Conservation (phyloP, 495 filamentous ascomycete genomes). For the Hyaloscypha finlandica region DNA sequence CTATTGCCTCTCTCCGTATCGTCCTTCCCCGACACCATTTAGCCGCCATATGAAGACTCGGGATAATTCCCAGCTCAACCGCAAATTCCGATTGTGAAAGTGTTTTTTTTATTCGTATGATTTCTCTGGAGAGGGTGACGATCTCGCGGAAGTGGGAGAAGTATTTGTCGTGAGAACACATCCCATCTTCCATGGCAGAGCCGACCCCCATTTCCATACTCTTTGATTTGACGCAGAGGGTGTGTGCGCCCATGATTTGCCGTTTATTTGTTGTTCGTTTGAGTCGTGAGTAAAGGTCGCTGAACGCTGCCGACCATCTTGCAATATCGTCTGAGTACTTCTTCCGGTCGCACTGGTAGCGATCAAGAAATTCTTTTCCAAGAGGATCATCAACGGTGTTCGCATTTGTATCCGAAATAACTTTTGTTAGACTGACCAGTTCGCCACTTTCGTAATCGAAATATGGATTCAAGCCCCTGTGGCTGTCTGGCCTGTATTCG, state of each 20-base stretch:
- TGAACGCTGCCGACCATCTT: neutral
- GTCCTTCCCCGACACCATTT: neutral
- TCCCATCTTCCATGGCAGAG: neutral
- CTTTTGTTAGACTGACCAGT: neutral
- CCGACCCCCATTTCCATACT: neutral
- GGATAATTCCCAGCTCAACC: slow-evolving; percentile 7
- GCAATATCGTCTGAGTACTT: neutral
- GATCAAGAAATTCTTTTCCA: neutral
- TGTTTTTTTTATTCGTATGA: neutral
- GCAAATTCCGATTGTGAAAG: neutral
- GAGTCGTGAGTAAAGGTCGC: neutral
- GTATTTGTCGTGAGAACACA: neutral
- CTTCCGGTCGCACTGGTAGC: neutral
- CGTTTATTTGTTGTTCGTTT: slow-evolving; percentile 2
- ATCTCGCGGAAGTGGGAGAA: slow-evolving; percentile 3
- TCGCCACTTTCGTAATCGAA: neutral
- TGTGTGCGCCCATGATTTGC: slow-evolving; percentile 3
- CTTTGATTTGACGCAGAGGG: neutral
- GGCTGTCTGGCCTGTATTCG: neutral
- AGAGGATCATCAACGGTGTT: neutral
- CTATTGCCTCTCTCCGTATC: slow-evolving; percentile 3
- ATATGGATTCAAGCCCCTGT: neutral
- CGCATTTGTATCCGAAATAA: too few species aligned
- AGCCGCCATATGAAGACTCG: neutral
- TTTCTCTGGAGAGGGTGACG: neutral